These are phyloP conservation scores for Cucurbita argyrosperma DNA, from an alignment of 306 rosid species.

Conservation along the genomic window DNA sequence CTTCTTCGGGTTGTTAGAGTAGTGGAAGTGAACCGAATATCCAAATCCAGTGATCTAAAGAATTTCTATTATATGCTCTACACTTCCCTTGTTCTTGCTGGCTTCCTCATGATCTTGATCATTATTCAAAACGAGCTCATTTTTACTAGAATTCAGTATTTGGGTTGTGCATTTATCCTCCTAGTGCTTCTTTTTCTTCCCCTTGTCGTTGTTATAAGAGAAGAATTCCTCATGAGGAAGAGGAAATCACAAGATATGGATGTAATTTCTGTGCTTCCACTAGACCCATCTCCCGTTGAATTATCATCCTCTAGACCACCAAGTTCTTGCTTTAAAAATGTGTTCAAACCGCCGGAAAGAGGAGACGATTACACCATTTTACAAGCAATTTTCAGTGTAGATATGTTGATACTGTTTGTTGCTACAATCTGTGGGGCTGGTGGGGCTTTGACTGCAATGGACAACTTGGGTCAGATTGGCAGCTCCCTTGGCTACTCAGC, in stretches of 20 bases:
- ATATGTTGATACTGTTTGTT: conserved; percentile 1
- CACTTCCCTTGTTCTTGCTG: conserved; percentile 4
- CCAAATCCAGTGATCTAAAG: not conserved
- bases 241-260: not conserved
- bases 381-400: conserved; percentile 1
- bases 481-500: conserved; percentile 1
- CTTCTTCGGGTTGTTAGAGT: conserved; percentile 5
- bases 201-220: not conserved
- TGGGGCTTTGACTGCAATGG: conserved; percentile 7
- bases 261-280: not conserved
- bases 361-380: conserved; percentile 3
- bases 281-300: not conserved
- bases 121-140: not conserved
- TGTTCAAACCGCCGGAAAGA: conserved; percentile 1
- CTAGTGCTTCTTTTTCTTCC: conserved; percentile 2
- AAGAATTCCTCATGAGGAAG: not conserved
- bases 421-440: conserved; percentile 1
- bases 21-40: not conserved
- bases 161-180: not conserved
- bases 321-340: not conserved
- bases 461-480: conserved; percentile 4
- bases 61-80: not conserved
- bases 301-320: not conserved
- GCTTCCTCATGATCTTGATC: not conserved
- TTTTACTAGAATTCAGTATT: conserved; percentile 3